A percentile compares a stretch with the other conserved stretches of the same genome.
Evolutionary conservation across 2,329 filamentous ascomycete genomes (phyloP).

Genomic region (Fusarium acutatum): DNA sequence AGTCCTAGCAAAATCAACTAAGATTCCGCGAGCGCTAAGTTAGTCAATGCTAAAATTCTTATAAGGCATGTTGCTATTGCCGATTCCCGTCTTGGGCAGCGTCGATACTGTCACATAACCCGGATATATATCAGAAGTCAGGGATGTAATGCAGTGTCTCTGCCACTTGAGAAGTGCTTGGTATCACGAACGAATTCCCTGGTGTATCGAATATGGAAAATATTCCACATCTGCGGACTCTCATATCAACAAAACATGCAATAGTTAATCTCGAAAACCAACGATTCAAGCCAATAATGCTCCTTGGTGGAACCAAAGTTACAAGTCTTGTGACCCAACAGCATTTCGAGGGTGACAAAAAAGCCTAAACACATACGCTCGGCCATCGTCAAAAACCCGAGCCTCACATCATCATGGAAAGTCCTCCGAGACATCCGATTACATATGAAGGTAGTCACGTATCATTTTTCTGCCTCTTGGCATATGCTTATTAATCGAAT

Average conservation of each 20-base stretch:
- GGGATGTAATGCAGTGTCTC: not conserved
- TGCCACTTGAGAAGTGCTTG: not conserved
- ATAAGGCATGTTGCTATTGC: not conserved
- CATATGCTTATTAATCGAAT: not conserved
- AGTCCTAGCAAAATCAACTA: not conserved
- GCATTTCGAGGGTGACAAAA: not conserved
- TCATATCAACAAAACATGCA: not conserved
- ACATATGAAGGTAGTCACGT: not conserved
- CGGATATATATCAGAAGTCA: not conserved
- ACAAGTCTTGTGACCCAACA: not conserved
- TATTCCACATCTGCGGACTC: too few species aligned
- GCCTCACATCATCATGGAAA: not conserved
- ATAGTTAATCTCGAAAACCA: not conserved
- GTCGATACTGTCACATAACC: not conserved
- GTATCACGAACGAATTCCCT: not conserved
- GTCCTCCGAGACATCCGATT: constrained; percentile 2
- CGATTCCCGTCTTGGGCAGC: not conserved
- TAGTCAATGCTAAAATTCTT: not conserved
- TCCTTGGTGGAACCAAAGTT: not conserved
- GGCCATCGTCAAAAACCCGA: constrained; percentile 9
- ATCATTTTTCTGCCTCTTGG: not conserved
- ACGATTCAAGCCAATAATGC: not conserved
- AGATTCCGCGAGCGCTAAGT: not conserved
- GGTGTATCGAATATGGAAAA: not conserved
- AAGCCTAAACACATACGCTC: not conserved